Base-by-base conservation (phyloP, 2,329 filamentous ascomycete genomes). In the Aphanocladium album region DNA sequence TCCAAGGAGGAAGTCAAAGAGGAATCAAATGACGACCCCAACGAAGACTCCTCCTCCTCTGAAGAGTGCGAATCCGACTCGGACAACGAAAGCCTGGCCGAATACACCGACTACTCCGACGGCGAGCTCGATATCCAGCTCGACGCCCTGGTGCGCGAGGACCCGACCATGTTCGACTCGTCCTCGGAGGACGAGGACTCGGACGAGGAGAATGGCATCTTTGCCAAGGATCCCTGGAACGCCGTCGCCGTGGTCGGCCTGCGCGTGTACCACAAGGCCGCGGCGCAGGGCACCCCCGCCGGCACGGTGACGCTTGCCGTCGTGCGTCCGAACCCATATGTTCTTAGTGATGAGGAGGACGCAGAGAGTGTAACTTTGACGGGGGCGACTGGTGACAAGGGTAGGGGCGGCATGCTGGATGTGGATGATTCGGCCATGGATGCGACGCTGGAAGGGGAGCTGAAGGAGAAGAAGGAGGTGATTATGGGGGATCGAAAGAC, bases 221-320 rank as follows among this genome's bases (percentile, higher is more conserved):
- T 80, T 53, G 79, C 83, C 63, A 74, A 77, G 25, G 79, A 84
- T 45, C 81, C 83, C 0, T 88, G 85, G 85, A 87, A 88, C 67
- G 85, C 85, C 4, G 79, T 87, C n/a, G 81, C 77, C 3, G 80
- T 86, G 11, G 78, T 87, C 2, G 84, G 85, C 0, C 71, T 88
- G 51, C 79, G 83, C n/a, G 79, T 88, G 2, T 88, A 86, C 69
- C 79, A 81, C 68, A 83, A 82, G 66, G 76, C 73, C 25, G n/a
- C n/a, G 25, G 19, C 4, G 21, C 12, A 1, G 66, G 68, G 9
- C 70, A 71, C n/a, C 66, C 71, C 12, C 67, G 70, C 8, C 68
- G 72, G 2, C 17, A 30, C 52, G 39, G 71, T 79, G 27, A 71
- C 71, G 62, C 65, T 81, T 17, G 70, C 70, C 2, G 76, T 79